Evolutionary conservation across 805 yeast genomes (phyloP).

Genomic region (Kockiozyma suomiensis): DNA sequence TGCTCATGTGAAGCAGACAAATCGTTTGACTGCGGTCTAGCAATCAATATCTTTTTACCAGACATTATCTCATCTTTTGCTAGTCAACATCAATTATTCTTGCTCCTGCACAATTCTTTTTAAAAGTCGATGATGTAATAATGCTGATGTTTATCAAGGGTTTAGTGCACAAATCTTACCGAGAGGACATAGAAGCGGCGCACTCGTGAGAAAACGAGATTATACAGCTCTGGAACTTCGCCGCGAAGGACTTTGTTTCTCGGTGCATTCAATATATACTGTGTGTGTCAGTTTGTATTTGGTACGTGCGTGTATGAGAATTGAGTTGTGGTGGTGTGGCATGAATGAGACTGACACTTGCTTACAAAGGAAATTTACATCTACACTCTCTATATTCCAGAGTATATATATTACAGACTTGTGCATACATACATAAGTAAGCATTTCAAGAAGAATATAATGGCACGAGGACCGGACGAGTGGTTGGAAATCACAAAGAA

Average conservation of each 20-base stretch:
- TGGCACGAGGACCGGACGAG: constrained; percentile 75
- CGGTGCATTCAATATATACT: too few species aligned
- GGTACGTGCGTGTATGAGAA: too few species aligned
- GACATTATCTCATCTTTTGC: not conserved
- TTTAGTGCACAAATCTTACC: not conserved
- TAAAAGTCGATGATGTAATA: constrained; percentile 1
- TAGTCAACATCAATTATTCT: too few species aligned
- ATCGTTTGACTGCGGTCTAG: not conserved
- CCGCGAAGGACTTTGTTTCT: not conserved
- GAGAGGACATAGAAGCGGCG: too few species aligned
- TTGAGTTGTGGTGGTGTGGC: too few species aligned
- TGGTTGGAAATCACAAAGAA: constrained; percentile 94
- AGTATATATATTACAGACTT: too few species aligned
- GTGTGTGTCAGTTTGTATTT: not conserved
- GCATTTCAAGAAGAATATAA: constrained; percentile 11
- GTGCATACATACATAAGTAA: too few species aligned
- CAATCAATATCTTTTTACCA: not conserved
- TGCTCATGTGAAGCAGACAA: not conserved
- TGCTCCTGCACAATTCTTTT: not conserved
- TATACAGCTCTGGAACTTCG: too few species aligned
- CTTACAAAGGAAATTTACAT: too few species aligned
- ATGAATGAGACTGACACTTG: too few species aligned
- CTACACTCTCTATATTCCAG: too few species aligned
- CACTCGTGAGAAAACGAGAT: too few species aligned
- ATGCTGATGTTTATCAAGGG: not conserved